Conservation (phyloP, 1,284 basidiomycete genomes). For the Ustilago nuda region DNA sequence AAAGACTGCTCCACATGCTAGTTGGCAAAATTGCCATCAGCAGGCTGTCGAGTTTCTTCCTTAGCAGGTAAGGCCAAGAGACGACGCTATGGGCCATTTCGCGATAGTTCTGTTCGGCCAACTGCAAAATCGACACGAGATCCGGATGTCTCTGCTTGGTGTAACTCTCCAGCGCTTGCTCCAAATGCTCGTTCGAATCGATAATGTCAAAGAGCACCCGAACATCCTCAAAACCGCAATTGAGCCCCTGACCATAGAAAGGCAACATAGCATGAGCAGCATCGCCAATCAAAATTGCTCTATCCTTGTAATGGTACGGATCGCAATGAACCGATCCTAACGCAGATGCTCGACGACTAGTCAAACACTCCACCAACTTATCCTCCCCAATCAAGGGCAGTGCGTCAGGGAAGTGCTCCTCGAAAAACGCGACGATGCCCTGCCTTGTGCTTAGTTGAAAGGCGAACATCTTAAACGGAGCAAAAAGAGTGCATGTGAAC, state of each 20-base stretch:
- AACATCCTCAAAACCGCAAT: constrained; percentile 97
- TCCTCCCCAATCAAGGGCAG: constrained; percentile 84
- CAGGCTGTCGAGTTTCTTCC: constrained; percentile 79
- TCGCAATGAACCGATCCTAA: constrained; percentile 90
- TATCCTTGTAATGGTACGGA: constrained; percentile 90
- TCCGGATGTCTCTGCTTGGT: constrained; percentile 85
- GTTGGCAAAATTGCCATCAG: constrained; percentile 78
- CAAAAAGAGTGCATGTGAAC: constrained; percentile 83
- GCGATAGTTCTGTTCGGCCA: constrained; percentile 93
- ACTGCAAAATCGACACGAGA: constrained; percentile 86
- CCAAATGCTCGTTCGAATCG: constrained; percentile 73
- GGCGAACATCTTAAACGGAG: constrained; percentile 82
- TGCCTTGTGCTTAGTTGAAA: constrained; percentile 59
- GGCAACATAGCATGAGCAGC: constrained; percentile 97
- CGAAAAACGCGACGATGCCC: constrained; percentile 81
- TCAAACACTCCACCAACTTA: constrained; percentile 80
- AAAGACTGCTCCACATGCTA: constrained; percentile 87
- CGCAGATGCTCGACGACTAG: constrained; percentile 84
- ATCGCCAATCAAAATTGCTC: constrained; percentile 89
- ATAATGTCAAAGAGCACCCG: constrained; percentile 84
- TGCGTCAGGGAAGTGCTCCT: constrained; percentile 86
- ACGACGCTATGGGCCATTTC: constrained; percentile 96
- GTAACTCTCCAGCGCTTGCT: constrained; percentile 79
- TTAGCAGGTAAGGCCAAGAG: constrained; percentile 81
- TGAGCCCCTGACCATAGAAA: constrained; percentile 96